Evolutionary conservation across 345 rosid species (phyloP), one percentile per base, ranked within the genome.

Genomic region (Eutrema japonicum): DNA sequence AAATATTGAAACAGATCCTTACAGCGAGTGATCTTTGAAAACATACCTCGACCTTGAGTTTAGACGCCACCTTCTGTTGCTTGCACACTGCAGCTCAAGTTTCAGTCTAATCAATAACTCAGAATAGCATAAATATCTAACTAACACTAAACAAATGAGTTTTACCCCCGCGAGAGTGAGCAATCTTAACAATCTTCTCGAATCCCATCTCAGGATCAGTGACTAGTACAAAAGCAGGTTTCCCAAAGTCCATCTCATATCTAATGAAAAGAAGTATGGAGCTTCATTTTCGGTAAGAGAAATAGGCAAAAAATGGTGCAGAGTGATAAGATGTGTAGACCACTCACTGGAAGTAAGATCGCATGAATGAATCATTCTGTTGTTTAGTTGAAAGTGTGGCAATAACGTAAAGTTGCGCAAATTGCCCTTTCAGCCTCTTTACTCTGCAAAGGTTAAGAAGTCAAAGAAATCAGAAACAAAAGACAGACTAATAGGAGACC

Each of bases 131-230:
- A 70, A 26, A 35, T 50, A 59, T 71, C 29, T 2, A 57, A 16
- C 61, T 10, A 29, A 16, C 70, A 54, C 58, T 27, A 37, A 46
- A 30, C 45, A 16, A 53, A 41, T 9, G 53, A 46, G 77, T 42
- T 33, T 42, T 84, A 94, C 97, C 88, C 13, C 97, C 93, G n/a
- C 88, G 92, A 74, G 96, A 83, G 45, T 80, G 87, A 71, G 96
- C 96, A 66, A 90, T 84, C 78, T 92, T 88, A 45, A 95, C 92
- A 46, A 90, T 89, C 84, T 88, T 95, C 76, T 92, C 99, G 61
- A 95, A 95, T 29, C 99, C 97, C 97, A 95, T 95, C 82, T 90
- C 97, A 40, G 70, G 33, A 80, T 95, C 99, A 66, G 74, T 85
- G 80, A 88, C 96, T 30, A 84, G 89, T 70, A 90, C 82, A 80